A percentile compares a stretch with the other conserved stretches of the same genome.
Evolutionary conservation across 108 stramenopile species (phyloP).

Genomic region (Nitzschia palea): DNA sequence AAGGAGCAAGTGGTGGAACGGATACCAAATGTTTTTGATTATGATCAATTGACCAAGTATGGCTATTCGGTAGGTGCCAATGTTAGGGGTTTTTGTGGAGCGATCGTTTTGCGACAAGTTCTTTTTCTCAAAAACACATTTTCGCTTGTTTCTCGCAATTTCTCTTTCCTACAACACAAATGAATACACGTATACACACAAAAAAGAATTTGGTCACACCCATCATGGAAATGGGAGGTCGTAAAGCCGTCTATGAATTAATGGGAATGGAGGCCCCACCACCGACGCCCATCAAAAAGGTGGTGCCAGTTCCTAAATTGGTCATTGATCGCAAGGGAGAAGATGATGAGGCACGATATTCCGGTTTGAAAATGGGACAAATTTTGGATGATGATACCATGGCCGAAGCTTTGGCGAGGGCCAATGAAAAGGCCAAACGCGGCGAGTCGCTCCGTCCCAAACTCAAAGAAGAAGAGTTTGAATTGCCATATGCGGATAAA

Average conservation of each 20-base stretch:
- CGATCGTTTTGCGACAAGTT: no score
- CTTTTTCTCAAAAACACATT: no score
- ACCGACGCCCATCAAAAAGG: conserved; percentile 30
- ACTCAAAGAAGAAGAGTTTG: conserved; percentile 69
- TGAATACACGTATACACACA: neutral
- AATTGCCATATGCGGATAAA: conserved; percentile 72
- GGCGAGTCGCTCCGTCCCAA: conserved; percentile 55
- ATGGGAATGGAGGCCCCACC: conserved; percentile 63
- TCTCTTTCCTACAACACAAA: neutral
- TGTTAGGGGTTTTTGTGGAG: neutral
- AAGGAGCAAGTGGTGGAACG: conserved; percentile 61
- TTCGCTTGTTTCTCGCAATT: no score
- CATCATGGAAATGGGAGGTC: conserved; percentile 80
- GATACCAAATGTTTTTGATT: conserved; percentile 72
- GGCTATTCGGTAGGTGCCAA: conserved; percentile 46
- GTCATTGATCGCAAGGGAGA: conserved; percentile 76
- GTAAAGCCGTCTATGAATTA: conserved; percentile 69
- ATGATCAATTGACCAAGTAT: conserved; percentile 73
- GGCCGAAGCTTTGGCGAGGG: conserved; percentile 63
- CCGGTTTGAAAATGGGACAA: conserved; percentile 75
- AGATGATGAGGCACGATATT: conserved; percentile 67
- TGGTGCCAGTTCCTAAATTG: conserved; percentile 50
- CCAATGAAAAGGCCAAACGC: conserved; percentile 48
- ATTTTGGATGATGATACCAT: conserved; percentile 67
- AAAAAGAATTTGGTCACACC: conserved; percentile 50